Conservation (phyloP, 1,284 basidiomycete genomes). For the Trametes versicolor region DNA sequence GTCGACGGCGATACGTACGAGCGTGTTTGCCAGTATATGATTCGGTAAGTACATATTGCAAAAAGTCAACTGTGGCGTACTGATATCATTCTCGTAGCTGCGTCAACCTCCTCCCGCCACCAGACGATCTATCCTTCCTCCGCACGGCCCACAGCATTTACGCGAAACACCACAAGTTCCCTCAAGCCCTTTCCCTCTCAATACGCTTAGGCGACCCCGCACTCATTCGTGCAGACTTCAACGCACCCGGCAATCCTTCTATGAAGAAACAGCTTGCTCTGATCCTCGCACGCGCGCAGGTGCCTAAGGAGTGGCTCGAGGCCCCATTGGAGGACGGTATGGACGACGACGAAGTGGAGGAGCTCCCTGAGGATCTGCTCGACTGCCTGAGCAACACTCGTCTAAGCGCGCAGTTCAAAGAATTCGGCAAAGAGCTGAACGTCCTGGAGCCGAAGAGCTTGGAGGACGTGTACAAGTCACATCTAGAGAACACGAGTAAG, state of each 20-base stretch:
- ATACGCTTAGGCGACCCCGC: constrained; percentile 88
- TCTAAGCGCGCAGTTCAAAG: constrained; percentile 87
- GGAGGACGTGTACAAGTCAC: constrained; percentile 98
- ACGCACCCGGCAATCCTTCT: constrained; percentile 85
- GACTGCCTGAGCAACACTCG: constrained; percentile 89
- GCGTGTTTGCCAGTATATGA: constrained; percentile 98
- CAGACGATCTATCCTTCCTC: constrained; percentile 93
- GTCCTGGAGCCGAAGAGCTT: constrained; percentile 91
- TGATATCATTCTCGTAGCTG: constrained; percentile 61
- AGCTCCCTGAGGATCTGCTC: constrained; percentile 85
- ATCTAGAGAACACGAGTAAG: constrained; percentile 89
- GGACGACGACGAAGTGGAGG: constrained; percentile 64
- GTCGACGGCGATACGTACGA: constrained; percentile 91
- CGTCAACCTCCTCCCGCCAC: constrained; percentile 91
- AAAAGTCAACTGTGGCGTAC: background rate
- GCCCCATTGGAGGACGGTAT: constrained; percentile 65
- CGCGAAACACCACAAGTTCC: constrained; percentile 87
- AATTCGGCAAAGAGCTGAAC: constrained; percentile 95
- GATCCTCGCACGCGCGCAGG: constrained; percentile 91
- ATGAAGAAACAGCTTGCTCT: constrained; percentile 98
- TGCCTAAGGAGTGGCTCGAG: constrained; percentile 89
- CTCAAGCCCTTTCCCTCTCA: constrained; percentile 91
- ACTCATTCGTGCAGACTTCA: constrained; percentile 87
- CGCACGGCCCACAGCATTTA: constrained; percentile 93
- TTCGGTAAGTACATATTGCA: constrained; percentile 70